These are phyloP conservation scores for Lobosporangium transversale DNA, from an alignment of 192 early-diverging fungal genomes.

Conservation along the genomic window DNA sequence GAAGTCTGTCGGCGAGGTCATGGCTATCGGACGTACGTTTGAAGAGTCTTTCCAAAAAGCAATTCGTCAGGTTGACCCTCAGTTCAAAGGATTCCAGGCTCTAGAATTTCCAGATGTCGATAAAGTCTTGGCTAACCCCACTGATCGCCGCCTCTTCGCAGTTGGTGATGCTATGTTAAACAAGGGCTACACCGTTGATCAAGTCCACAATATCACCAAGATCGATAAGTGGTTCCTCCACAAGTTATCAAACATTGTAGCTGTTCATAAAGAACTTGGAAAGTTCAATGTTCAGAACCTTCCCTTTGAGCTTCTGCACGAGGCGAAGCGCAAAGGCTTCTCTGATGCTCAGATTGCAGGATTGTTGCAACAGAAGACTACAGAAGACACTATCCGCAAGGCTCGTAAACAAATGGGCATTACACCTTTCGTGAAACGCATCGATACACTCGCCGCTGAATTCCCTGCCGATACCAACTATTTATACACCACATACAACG, in stretches of 20 bases:
- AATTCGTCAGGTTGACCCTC: constrained; percentile 91
- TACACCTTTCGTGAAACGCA: constrained; percentile 91
- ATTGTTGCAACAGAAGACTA: constrained; percentile 52
- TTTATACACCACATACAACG: constrained; percentile 99
- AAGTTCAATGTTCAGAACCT: constrained; percentile 62
- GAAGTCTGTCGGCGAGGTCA: constrained; percentile 98
- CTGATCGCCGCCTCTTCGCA: constrained; percentile 95
- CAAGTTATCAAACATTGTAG: constrained; percentile 89
- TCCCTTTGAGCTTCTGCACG: constrained; percentile 68
- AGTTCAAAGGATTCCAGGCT: constrained; percentile 84
- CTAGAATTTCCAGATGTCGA: constrained; percentile 73
- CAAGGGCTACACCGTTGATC: constrained; percentile 90
- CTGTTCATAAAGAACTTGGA: constrained; percentile 70
- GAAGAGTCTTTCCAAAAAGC: constrained; percentile 96
- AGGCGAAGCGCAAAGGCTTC: constrained; percentile 90
- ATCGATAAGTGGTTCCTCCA: constrained; percentile 99
- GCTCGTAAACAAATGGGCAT: constrained; percentile 79
- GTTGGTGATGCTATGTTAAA: constrained; percentile 93
- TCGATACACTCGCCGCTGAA: constrained; percentile 96
- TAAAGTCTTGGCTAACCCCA: constrained; percentile 88
- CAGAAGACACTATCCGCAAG: constrained; percentile 77
- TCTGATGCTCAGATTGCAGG: constrained; percentile 89
- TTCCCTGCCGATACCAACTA: constrained; percentile 98
- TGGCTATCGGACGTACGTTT: constrained; percentile 97
- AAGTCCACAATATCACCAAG: constrained; percentile 88